These are phyloP conservation scores for Xylariaceae sp. DNA, from an alignment of 2,329 filamentous ascomycete genomes.

Conservation along the genomic window DNA sequence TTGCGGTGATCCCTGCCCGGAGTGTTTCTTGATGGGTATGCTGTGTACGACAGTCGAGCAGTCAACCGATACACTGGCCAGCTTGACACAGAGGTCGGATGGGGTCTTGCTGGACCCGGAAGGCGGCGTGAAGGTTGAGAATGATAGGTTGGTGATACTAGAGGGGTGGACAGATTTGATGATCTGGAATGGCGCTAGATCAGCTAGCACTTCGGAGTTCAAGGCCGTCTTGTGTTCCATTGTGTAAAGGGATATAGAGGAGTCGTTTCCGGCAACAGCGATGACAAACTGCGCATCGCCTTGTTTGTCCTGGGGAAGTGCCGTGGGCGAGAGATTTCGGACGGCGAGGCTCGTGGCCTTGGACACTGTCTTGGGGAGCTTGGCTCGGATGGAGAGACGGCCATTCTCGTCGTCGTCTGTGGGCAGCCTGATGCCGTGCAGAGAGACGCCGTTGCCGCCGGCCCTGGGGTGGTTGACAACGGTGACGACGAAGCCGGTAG, in stretches of 20 bases:
- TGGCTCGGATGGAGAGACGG: conserved; percentile 50
- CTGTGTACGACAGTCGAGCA: conserved; percentile 79
- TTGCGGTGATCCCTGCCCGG: conserved; percentile 35
- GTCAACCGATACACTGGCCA: conserved; percentile 78
- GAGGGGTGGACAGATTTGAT: conserved; percentile 54
- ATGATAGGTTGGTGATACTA: conserved; percentile 58
- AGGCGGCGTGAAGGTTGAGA: conserved; percentile 56
- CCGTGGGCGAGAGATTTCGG: conserved; percentile 60
- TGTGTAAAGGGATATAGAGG: conserved; percentile 74
- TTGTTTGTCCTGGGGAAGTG: conserved; percentile 47
- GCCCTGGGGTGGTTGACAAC: conserved; percentile 58
- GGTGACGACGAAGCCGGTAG: conserved; percentile 55
- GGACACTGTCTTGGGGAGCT: conserved; percentile 65
- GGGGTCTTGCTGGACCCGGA: conserved; percentile 45
- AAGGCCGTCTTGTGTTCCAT: conserved; percentile 62
- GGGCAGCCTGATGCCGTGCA: conserved; percentile 57
- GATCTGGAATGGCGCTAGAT: conserved; percentile 52
- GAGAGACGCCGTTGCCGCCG: conserved; percentile 54
- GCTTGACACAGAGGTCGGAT: conserved; percentile 62
- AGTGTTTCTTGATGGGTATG: conserved; percentile 60
- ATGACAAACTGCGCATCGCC: conserved; percentile 74
- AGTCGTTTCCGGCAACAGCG: conserved; percentile 77
- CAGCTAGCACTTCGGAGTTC: conserved; percentile 48
- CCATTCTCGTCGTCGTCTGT: conserved; percentile 39
- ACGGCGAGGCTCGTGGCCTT: conserved; percentile 78